Base-by-base conservation (phyloP, 164 flowering plant genomes). In the Akebia trifoliata region DNA sequence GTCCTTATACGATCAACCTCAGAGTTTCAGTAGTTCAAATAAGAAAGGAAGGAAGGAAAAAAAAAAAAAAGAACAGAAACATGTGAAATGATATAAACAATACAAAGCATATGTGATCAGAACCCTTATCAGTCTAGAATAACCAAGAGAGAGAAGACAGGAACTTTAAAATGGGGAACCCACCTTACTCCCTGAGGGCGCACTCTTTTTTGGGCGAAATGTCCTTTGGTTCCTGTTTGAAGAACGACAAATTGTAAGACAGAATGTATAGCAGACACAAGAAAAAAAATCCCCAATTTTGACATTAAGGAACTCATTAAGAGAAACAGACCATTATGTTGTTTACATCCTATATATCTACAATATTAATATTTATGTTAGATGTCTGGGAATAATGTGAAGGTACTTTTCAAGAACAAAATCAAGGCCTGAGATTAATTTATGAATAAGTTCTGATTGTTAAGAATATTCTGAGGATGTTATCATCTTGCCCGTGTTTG, bases 181-280 rank as follows among this genome's bases (percentile, higher is more conserved):
- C 52, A 91, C 98, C 98, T 91, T 92, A 75, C 94, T 92, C 60
- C 98, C 97, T 11, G 97, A 84, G 2, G 95, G 97, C 15, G 91
- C 89, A 73, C 91, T 92, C 72, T 92, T 92, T 64, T 92, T 92
- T 6, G 95, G 98, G 54, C 97, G 91, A 59, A 92, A 92, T 48
- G 98, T 92, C 63, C 76, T 82, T 50, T 92, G 98, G 61, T 84
- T 90, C 82, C 97, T 90, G 82, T 63, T 65, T 46, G 47, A 57
- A 63, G 35, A 40, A 14, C 38, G 57, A 51, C 18, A 24, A 26
- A 62, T 14, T 45, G 56, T 55, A 30, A 56, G 43, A 47, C 15
- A 21, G 22, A 9, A 55, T 22, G 29, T 40, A 50, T 26, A 8
- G 55, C 56, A 56, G 4, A 38, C 22, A 5, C 26, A 24, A 21